Percentiles rank a stretch among this genome's conserved stretches.
phyloP scores from a whole-genome alignment of 305 asterid genomes.

The Solanum chacoense region DNA sequence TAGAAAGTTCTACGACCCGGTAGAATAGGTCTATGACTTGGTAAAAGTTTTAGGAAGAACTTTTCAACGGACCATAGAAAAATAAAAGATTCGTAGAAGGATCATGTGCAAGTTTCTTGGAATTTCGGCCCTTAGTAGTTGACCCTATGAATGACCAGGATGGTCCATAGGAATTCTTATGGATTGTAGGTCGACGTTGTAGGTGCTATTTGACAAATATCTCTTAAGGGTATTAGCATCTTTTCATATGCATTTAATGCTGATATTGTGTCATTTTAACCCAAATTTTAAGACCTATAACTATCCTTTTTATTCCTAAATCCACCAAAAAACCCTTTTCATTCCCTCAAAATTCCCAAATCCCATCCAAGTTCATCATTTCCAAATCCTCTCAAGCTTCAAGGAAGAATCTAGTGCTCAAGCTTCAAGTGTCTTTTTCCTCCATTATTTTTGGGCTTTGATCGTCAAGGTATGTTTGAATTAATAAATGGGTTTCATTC shows the following conservation, averaged over 20 bases:
- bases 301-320: background rate
- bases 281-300: too few species aligned
- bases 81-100: background rate
- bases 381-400: background rate
- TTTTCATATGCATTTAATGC: background rate
- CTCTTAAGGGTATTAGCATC: background rate
- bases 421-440: background rate
- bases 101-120: background rate
- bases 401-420: background rate
- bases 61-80: background rate
- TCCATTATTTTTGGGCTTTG: background rate
- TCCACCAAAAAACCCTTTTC: background rate
- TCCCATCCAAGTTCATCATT: background rate
- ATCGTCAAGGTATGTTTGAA: background rate
- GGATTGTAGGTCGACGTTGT: background rate
- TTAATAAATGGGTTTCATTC: background rate
- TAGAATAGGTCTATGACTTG: background rate
- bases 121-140: background rate
- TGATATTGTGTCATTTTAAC: background rate
- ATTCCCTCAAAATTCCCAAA: background rate
- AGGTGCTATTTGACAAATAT: background rate
- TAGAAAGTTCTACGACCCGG: background rate
- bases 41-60: background rate
- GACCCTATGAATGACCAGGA: background rate
- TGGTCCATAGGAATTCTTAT: background rate